Evolutionary conservation across 2,329 filamentous ascomycete species (phyloP).

Genomic region (Hypoxylon sp.): DNA sequence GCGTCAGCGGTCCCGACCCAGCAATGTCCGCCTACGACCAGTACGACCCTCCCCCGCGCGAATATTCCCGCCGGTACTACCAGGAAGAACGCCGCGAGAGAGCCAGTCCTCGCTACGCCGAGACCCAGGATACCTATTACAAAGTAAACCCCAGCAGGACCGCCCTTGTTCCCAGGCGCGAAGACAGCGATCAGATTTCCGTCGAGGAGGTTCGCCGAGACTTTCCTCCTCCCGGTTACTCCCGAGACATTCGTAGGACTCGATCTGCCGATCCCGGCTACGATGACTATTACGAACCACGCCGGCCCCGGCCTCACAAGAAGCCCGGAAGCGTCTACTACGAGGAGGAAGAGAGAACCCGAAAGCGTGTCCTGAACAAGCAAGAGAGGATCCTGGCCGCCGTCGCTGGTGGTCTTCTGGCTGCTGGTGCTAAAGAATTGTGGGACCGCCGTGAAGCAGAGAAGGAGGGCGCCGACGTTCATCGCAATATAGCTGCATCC

Average conservation of each 20-base stretch:
- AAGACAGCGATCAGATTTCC: slow-evolving; percentile 76
- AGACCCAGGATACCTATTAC: slow-evolving; percentile 63
- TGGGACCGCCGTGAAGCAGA: slow-evolving; percentile 72
- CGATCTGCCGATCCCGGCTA: slow-evolving; percentile 72
- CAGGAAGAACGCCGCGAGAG: slow-evolving; percentile 66
- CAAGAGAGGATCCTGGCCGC: slow-evolving; percentile 75
- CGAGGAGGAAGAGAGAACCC: slow-evolving; percentile 69
- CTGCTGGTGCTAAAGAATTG: slow-evolving; percentile 74
- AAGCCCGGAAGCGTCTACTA: slow-evolving; percentile 63
- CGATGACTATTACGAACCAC: slow-evolving; percentile 69
- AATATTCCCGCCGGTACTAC: slow-evolving; percentile 64
- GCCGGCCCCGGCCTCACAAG: slow-evolving; percentile 57
- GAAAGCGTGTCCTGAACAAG: slow-evolving; percentile 67
- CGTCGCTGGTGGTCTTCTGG: slow-evolving; percentile 72
- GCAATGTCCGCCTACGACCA: slow-evolving; percentile 65
- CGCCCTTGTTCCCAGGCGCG: slow-evolving; percentile 71
- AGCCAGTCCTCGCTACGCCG: slow-evolving; percentile 65
- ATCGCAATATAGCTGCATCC: slow-evolving; percentile 69
- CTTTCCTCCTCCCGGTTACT: slow-evolving; percentile 78
- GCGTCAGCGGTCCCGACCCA: slow-evolving; percentile 2
- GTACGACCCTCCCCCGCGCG: slow-evolving; percentile 61
- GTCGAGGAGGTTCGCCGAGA: slow-evolving; percentile 87
- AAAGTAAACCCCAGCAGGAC: slow-evolving; percentile 56
- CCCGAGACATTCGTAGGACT: slow-evolving; percentile 67
- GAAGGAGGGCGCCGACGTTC: slow-evolving; percentile 60